These are phyloP conservation scores for Scheffersomyces illinoinensis DNA, from an alignment of 1,139 yeast species.

Conservation along the genomic window DNA sequence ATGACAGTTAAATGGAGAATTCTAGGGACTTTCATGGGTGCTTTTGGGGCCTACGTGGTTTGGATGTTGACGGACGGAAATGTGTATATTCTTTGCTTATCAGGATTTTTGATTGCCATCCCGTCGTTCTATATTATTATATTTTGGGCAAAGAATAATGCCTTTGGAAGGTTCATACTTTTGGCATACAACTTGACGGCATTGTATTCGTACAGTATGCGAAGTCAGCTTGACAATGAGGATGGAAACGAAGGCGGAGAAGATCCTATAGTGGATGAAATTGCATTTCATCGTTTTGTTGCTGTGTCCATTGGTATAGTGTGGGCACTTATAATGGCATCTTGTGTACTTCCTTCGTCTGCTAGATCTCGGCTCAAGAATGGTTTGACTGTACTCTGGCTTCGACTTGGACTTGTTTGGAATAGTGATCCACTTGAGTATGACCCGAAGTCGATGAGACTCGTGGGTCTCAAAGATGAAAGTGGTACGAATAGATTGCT, in stretches of 20 bases:
- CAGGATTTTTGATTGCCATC: conserved; percentile 61
- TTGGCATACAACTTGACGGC: conserved; percentile 80
- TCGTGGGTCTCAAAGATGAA: conserved; percentile 56
- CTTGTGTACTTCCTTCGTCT: conserved; percentile 69
- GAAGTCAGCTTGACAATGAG: conserved; percentile 55
- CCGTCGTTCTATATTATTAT: conserved; percentile 71
- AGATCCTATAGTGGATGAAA: conserved; percentile 68
- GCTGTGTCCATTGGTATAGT: conserved; percentile 73
- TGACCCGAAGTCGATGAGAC: conserved; percentile 16
- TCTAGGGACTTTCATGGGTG: conserved; percentile 75
- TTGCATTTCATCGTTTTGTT: conserved; percentile 75
- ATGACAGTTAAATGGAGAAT: conserved; percentile 78
- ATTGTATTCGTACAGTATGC: conserved; percentile 71
- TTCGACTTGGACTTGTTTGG: conserved; percentile 83
- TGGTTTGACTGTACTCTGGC: conserved; percentile 71
- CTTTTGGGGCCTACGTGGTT: conserved; percentile 55
- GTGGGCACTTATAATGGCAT: conserved; percentile 73
- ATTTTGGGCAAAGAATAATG: conserved; percentile 62
- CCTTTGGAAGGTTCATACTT: conserved; percentile 71
- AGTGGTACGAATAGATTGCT: conserved; percentile 57
- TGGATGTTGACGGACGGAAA: conserved; percentile 65
- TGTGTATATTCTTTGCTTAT: conserved; percentile 50
- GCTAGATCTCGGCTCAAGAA: conserved; percentile 68
- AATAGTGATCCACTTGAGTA: conserved; percentile 56
- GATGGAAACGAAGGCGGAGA: conserved; percentile 73